Base-by-base conservation (phyloP, 2,329 filamentous ascomycete genomes). In the Fusarium guadeloupense region DNA sequence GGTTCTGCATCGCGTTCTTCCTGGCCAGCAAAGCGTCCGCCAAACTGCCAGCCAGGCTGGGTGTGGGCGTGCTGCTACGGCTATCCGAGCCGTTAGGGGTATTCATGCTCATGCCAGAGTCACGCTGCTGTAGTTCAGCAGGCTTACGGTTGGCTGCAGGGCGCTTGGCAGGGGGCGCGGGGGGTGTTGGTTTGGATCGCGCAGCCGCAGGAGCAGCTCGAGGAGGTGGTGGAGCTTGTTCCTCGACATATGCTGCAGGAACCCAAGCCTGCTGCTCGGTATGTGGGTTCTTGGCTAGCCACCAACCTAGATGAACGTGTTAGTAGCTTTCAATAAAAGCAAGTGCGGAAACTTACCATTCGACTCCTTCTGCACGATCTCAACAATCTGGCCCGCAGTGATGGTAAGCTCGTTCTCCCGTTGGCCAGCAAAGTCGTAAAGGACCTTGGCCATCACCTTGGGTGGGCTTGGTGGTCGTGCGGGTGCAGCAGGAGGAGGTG, bases 201-300 rank as follows among this genome's bases (percentile, higher is more conserved):
- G 88, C 83, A 1, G 89, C 86, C 2, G 90, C 86, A 9, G 89
- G 88, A 13, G 91, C 88, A 7, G 86, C 83, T 19, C 84, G 80
- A 5, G 87, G 84, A 39, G 84, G 83, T 21, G 86, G 81, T 7
- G 86, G 84, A 5, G 86, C 84, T 72, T 90, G 85, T 77, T 97
- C 93, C 77, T 98, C 90, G 9, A 99, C 89, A 71, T 99, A 99
- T 17, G 94, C 92, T 17, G 93, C 91, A 0, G 95, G 95, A 4
- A 95, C 87, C 95, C 95, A 99, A 45, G 93, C 95, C 76, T 95
- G 92, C n/a, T 86, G 85, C 5, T 68, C 67, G 6, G 66, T 77
- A 60, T 89, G 48, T 19, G 50, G 48, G 26, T 55, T 91, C 80
- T 92, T 94, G 62, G 89, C 95, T 40, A 98, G 83, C 94, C 94